Conservation (phyloP, 2,329 filamentous ascomycete species). For the Fusarium abutilonis region DNA sequence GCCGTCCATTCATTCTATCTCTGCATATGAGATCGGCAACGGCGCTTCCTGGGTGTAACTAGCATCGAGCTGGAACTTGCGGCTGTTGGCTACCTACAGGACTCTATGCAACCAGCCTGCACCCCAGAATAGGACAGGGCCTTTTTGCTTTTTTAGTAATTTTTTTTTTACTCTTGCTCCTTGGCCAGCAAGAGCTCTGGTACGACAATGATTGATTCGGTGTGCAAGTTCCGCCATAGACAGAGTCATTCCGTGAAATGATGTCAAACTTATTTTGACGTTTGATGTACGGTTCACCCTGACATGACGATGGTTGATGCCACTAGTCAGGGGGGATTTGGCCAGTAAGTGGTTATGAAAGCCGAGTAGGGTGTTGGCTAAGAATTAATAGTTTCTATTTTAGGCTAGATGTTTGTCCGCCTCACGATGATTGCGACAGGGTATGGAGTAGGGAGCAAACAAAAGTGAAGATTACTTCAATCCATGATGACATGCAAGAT, state of each 20-base stretch:
- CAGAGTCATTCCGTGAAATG: background rate
- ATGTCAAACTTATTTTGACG: constrained; percentile 9
- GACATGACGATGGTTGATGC: constrained; percentile 13
- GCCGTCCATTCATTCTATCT: no score
- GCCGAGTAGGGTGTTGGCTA: constrained; percentile 5
- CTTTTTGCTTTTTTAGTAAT: background rate
- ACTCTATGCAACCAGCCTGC: background rate
- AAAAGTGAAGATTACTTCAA: background rate
- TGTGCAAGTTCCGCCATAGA: background rate
- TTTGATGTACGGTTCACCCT: constrained; percentile 9
- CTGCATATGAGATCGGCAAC: background rate
- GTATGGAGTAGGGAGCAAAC: background rate
- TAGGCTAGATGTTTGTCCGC: constrained; percentile 7
- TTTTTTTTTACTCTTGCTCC: background rate
- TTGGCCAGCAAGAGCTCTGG: background rate
- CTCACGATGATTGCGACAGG: background rate
- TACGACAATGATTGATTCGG: constrained; percentile 18
- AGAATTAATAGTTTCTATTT: constrained; percentile 5
- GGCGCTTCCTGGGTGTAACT: constrained; percentile 6
- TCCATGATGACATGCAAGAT: background rate
- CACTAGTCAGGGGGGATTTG: constrained; percentile 15
- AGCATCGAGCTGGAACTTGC: constrained; percentile 26
- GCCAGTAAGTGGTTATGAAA: constrained; percentile 9
- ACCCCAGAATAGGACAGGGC: constrained; percentile 12
- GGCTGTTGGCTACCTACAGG: constrained; percentile 21